Conservation (phyloP, 2,329 filamentous ascomycete genomes). For the Sphaerulina musiva region DNA sequence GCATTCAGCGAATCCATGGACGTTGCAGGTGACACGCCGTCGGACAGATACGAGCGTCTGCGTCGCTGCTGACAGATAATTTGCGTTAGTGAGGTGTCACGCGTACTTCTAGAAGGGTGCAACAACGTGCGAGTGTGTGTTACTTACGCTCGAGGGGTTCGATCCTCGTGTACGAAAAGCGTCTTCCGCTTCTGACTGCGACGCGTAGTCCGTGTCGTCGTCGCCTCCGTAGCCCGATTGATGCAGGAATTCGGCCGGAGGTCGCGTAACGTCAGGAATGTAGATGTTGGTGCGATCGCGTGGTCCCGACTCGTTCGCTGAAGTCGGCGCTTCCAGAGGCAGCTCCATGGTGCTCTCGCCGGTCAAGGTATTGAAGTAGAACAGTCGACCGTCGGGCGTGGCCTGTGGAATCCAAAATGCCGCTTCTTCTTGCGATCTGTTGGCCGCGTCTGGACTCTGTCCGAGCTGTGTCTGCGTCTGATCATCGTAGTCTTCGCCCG, state of each 20-base stretch:
- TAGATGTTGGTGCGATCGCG: conserved; percentile 81
- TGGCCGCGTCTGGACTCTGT: conserved; percentile 36
- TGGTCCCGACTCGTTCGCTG: conserved; percentile 73
- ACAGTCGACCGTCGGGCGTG: conserved; percentile 83
- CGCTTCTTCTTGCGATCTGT: conserved; percentile 62
- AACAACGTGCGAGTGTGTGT: conserved; percentile 21
- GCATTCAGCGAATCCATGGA: conserved; percentile 87
- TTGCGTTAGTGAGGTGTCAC: conserved; percentile 25
- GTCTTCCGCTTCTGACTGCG: conserved; percentile 74
- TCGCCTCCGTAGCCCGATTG: conserved; percentile 63
- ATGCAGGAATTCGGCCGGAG: conserved; percentile 88
- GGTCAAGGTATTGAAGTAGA: conserved; percentile 98
- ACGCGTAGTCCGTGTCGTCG: conserved; percentile 87
- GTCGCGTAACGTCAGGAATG: conserved; percentile 82
- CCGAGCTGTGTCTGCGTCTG: conserved; percentile 40
- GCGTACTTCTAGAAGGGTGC: conserved; percentile 16
- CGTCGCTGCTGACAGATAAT: conserved; percentile 47
- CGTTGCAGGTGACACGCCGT: conserved; percentile 74
- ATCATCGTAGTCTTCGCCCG: conserved; percentile 59
- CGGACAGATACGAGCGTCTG: conserved; percentile 59
- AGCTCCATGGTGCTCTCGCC: conserved; percentile 92
- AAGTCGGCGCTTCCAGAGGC: conserved; percentile 81
- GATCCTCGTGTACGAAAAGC: conserved; percentile 65
- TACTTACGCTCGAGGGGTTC: conserved; percentile 60
- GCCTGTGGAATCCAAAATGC: conserved; percentile 99